Evolutionary conservation across 352 stramenopile genomes (phyloP), one percentile per base, ranked within the genome.

Genomic region (Globisporangium ultimum): DNA sequence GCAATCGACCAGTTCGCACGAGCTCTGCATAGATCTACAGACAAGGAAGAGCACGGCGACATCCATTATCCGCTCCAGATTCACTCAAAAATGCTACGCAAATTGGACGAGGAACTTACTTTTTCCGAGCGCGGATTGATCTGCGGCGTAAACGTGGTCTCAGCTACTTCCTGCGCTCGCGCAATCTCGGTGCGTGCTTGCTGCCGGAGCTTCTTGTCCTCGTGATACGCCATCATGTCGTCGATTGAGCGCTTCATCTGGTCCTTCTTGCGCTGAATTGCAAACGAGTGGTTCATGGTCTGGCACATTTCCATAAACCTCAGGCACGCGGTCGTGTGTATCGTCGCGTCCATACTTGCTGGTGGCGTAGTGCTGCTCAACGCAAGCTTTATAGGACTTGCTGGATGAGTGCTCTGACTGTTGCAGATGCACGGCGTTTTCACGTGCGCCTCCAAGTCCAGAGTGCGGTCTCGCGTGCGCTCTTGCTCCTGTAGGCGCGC

Each of bases 231-330:
- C 38, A 88, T 69, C 52, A 88, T 74, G 53, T 84, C 78, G 53
- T 85, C 71, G 2, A 88, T 50, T 0, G 75, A 84, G 4, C 78
- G 71, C 49, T 54, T 60, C 71, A 79, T 82, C 42, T 71, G 53
- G 13, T 82, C 58, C 34, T 78, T 81, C 50, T 80, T 82, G 13
- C 64, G 61, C 45, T 81, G 69, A 22, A 75, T 81, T 18, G 54
- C 60, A 42, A 72, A 78, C 0, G 73, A 76, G 3, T 59, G 53
- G 62, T 85, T 84, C 64, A 78, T 78, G 48, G 72, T 80, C 36
- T 49, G 62, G 49, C 77, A 87, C 54, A 78, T 78, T 13, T 66
- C 56, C 77, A 85, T 80, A 59, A 87, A 87, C 11, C 74, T 66
- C 48, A 67, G 40, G 38, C 77, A 87, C 0, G 72, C 59, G 14